Evolutionary conservation across 129 eudicot species (phyloP), one percentile per base, ranked within the genome.

Genomic region (Pittosporum tobira): DNA sequence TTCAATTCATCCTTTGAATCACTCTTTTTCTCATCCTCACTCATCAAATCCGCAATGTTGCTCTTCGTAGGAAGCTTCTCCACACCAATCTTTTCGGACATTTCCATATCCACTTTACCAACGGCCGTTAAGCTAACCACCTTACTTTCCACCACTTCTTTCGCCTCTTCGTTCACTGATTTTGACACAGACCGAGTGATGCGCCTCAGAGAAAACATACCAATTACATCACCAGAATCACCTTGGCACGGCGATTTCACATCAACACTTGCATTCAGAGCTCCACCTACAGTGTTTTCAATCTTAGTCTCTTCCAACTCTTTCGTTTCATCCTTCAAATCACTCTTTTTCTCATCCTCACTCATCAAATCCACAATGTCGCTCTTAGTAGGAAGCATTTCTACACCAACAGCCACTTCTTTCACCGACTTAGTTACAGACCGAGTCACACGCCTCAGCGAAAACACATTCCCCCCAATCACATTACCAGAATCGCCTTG

Each of bases 51-150:
- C 38, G 31, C 61, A 56, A 56, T 56, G 61, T 45, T 28, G 31
- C 61, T 56, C 61, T 56, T 56, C 26, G 61, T n/a, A n/a, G n/a
- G n/a, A n/a, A n/a, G 27, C n/a, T 56, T 45, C 61, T 55, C 61
- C 44, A n/a, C 60, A 25, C 30, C 60, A 55, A 0, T 37, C 60
- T 37, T 19, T 16, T 7, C 24, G 1, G 16, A 11, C 8, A 3
- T 45, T 45, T 45, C 49, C 49, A 16, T 22, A 45, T 45, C 22
- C 9, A 45, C 16, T 3, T 45, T n/a, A n/a, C n/a, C n/a, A n/a
- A n/a, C n/a, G n/a, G n/a, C n/a, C n/a, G n/a, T n/a, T n/a, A n/a
- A n/a, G n/a, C n/a, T n/a, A n/a, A n/a, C n/a, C n/a, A n/a, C n/a
- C n/a, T n/a, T n/a, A n/a, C n/a, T n/a, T n/a, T n/a, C n/a, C n/a